Percentiles rank a stretch among this genome's conserved stretches.
Conservation (phyloP, 208 protist species). For the Acanthamoeba triangularis region DNA sequence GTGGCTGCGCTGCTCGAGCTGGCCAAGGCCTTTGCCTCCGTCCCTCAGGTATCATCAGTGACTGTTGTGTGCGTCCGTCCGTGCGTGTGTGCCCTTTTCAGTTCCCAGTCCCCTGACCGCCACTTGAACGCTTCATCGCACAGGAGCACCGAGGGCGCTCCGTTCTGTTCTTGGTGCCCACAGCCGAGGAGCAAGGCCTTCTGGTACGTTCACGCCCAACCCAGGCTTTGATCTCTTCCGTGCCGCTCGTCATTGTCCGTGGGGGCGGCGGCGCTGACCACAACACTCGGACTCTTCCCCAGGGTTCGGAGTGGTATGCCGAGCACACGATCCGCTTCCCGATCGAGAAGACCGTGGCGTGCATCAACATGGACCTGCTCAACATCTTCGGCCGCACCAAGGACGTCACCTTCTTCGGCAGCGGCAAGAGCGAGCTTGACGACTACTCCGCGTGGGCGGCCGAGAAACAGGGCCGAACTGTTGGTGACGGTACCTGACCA, state of each 20-base stretch:
- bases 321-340: background rate
- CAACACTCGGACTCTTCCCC: no score
- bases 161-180: background rate
- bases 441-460: background rate
- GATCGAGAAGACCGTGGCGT: constrained; percentile 15
- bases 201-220: background rate
- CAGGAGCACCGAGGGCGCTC: background rate
- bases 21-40: constrained; percentile 17
- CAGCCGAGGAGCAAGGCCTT: background rate
- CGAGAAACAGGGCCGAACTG: background rate
- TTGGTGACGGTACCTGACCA: background rate
- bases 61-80: no score
- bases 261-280: no score
- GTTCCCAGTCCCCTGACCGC: no score
- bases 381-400: background rate
- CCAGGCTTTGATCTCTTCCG: no score
- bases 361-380: constrained; percentile 27
- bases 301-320: constrained; percentile 7
- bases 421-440: background rate
- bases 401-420: constrained; percentile 12
- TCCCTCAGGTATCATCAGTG: background rate
- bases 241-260: no score
- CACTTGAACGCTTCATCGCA: background rate
- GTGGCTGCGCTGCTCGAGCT: background rate
- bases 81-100: no score